Evolutionary conservation across 768 basidiomycete genomes (phyloP).

Genomic region (Kwoniella sp.): DNA sequence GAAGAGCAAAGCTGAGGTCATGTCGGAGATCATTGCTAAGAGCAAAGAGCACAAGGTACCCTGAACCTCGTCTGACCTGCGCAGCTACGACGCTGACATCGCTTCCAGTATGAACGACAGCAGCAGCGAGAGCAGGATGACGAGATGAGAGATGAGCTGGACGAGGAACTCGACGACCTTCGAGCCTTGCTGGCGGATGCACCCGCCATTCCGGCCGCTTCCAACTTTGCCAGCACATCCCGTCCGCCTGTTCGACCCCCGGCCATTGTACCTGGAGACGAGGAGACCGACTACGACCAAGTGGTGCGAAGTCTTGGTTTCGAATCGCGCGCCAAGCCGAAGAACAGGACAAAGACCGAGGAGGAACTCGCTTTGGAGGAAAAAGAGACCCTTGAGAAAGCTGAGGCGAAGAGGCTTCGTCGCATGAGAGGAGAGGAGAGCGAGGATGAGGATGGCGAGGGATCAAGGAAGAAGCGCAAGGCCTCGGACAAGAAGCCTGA

Average conservation of each 20-base stretch:
- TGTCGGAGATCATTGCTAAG: constrained; percentile 96
- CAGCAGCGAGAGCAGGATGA: constrained; percentile 80
- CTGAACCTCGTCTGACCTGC: not conserved
- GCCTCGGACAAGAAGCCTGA: constrained; percentile 56
- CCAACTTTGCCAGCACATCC: constrained; percentile 44
- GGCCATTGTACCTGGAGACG: constrained; percentile 6
- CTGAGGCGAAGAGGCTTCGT: constrained; percentile 68
- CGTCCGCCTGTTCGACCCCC: constrained; percentile 9
- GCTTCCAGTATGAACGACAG: constrained; percentile 71
- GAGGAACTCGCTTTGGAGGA: constrained; percentile 87
- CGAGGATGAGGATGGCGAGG: constrained; percentile 57
- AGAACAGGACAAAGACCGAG: constrained; percentile 92
- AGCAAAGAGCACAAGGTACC: constrained; percentile 89
- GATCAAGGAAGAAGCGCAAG: constrained; percentile 33
- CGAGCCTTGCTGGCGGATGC: constrained; percentile 60
- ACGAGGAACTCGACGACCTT: constrained; percentile 77
- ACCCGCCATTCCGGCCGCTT: constrained; percentile 26
- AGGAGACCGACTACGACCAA: constrained; percentile 73
- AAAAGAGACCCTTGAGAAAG: constrained; percentile 77
- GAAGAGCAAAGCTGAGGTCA: constrained; percentile 90
- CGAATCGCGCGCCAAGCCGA: constrained; percentile 87
- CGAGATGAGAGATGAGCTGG: constrained; percentile 77
- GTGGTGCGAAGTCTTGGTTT: constrained; percentile 88
- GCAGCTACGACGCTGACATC: constrained; percentile 2
- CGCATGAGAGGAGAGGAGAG: constrained; percentile 79